Percentiles rank a stretch among this genome's conserved stretches.
Evolutionary conservation across 106 monocot genomes (phyloP).

Genomic region (Xerophyta viscosa): DNA sequence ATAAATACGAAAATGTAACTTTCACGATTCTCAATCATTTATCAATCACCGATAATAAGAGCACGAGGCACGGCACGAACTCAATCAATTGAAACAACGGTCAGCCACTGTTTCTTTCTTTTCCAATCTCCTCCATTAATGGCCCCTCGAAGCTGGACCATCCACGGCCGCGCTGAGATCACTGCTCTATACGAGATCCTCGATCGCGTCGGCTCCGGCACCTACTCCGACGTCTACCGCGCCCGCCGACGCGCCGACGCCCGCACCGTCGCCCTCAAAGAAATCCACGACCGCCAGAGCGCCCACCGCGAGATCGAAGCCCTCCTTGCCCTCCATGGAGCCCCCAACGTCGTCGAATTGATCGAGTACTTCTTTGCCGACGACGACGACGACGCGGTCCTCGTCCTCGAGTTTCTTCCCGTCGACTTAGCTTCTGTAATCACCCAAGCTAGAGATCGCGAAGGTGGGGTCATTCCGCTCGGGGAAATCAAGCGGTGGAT

Average conservation of each 20-base stretch:
- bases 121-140: no score
- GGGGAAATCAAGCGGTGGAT: slow-evolving; percentile 72
- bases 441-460: not conserved
- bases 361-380: slow-evolving; percentile 40
- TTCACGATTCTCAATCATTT: no score
- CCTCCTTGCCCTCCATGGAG: slow-evolving; percentile 16
- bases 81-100: no score
- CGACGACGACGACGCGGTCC: slow-evolving; percentile 32
- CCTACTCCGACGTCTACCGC: slow-evolving; percentile 94
- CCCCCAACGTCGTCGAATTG: slow-evolving; percentile 33
- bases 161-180: slow-evolving; percentile 80
- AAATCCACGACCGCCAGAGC: slow-evolving; percentile 76
- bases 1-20: no score
- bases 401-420: slow-evolving; percentile 33
- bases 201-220: slow-evolving; percentile 64
- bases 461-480: slow-evolving; percentile 19
- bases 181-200: slow-evolving; percentile 71
- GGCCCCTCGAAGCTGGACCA: slow-evolving; percentile 73
- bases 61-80: no score
- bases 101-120: no score
- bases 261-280: slow-evolving; percentile 73
- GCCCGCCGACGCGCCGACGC: slow-evolving; percentile 68
- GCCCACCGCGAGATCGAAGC: slow-evolving; percentile 40
- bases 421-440: slow-evolving; percentile 48
- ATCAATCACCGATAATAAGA: no score